Evolutionary conservation across 2,329 filamentous ascomycete genomes (phyloP).

Genomic region (Neofusicoccum sp.): DNA sequence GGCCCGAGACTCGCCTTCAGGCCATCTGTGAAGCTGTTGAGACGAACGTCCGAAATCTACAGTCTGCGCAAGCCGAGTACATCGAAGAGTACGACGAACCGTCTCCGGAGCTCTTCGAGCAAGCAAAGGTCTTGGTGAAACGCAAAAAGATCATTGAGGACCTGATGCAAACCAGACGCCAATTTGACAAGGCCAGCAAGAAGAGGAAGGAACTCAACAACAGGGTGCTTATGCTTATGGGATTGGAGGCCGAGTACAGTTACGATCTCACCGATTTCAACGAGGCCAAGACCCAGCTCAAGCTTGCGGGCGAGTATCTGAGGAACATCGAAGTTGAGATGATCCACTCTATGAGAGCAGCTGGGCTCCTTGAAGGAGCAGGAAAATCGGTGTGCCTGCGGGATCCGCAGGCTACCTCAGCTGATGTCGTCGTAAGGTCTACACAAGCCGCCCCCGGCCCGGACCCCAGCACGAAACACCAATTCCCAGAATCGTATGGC

Average conservation of each 20-base stretch:
- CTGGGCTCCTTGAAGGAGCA: slow-evolving; percentile 31
- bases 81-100: slow-evolving; percentile 5
- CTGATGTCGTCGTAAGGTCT: not conserved
- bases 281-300: slow-evolving; percentile 29
- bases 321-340: slow-evolving; percentile 35
- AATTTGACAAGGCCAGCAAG: not conserved
- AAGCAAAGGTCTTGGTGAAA: not conserved
- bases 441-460: not conserved
- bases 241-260: not conserved
- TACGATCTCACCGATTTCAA: slow-evolving; percentile 28
- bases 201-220: slow-evolving; percentile 11
- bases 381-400: slow-evolving; percentile 7
- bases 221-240: slow-evolving; percentile 3
- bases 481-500: not conserved
- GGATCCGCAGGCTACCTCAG: not conserved
- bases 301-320: slow-evolving; percentile 31
- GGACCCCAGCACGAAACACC: not conserved
- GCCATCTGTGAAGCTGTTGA: not conserved
- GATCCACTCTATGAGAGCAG: slow-evolving; percentile 31
- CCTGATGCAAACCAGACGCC: not conserved
- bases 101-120: not conserved
- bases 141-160: slow-evolving; percentile 5
- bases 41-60: not conserved
- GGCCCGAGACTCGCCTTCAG: not conserved
- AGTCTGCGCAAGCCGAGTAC: not conserved